Conservation (phyloP, 2,329 filamentous ascomycete genomes). For the Teratosphaeria destructans region DNA sequence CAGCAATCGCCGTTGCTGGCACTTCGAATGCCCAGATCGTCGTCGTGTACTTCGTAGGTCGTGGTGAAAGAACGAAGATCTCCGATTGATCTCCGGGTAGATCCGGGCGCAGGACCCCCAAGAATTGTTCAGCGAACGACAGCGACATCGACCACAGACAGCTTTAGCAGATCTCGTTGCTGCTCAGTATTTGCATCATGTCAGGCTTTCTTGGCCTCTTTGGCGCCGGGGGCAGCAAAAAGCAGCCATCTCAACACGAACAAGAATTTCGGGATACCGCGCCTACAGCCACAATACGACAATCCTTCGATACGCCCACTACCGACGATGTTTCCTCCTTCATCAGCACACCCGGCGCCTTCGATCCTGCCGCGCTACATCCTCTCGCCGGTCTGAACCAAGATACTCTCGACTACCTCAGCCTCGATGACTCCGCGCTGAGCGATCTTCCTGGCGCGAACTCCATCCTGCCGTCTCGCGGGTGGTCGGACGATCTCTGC, state of each 20-base stretch:
- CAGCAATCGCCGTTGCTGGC: not conserved
- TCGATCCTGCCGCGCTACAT: slow-evolving; percentile 82
- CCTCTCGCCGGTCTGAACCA: slow-evolving; percentile 87
- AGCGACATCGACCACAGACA: not conserved
- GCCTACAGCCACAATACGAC: not conserved
- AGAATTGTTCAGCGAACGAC: not conserved
- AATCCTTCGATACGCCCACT: not conserved
- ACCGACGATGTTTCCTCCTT: slow-evolving; percentile 68
- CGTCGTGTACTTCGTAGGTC: not conserved
- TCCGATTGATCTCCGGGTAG: not conserved
- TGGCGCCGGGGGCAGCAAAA: not conserved
- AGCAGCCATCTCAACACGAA: not conserved
- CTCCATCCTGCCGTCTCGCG: slow-evolving; percentile 83
- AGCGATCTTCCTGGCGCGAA: slow-evolving; percentile 76
- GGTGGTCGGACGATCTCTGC: slow-evolving; percentile 96
- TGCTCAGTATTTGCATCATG: not conserved
- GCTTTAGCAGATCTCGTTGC: not conserved
- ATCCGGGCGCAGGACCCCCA: not conserved
- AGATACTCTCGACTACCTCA: slow-evolving; percentile 88
- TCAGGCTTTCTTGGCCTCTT: not conserved
- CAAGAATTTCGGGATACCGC: not conserved
- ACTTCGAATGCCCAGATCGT: not conserved
- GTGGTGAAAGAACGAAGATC: not conserved
- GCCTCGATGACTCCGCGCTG: slow-evolving; percentile 81
- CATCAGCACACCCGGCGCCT: slow-evolving; percentile 62